Base-by-base conservation (phyloP, 2,329 filamentous ascomycete genomes). In the Thielaviopsis euricoi region DNA sequence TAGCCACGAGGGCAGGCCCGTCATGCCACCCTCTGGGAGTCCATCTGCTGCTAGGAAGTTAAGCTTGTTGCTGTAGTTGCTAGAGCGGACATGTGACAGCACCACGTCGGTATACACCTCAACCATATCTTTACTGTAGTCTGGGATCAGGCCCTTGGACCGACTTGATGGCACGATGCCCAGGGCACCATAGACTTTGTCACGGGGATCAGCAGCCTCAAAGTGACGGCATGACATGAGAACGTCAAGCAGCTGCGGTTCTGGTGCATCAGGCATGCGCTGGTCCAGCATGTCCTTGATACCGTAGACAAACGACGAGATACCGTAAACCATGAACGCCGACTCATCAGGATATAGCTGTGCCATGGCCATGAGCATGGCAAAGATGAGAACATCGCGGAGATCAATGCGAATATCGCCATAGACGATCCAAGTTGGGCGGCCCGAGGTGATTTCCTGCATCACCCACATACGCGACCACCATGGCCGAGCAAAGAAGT, bases 111-210 rank as follows among this genome's bases (percentile, higher is more conserved):
- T 62, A 60, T 64, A 66, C n/a, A 66, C 64, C 6, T 63, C 60
- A 12, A 64, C 29, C 23, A 65, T 53, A 13, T 63, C 62, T 51
- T 64, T 64, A 46, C 56, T 26, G 61, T 66, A 65, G 58, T 66
- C 64, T 4, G 61, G 58, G 6, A 52, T 23, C 23, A 66, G 55
- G 2, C 64, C 64, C 5, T 65, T 62, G 21, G 63, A 55, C 23
- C 62, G 61, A 46, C 62, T 63, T 19, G 62, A 58, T 40, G 62
- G 62, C 53, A 65, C 63, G 26, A 66, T 61, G 1, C 64, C 63
- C 2, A 66, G 61, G 10, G 64, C 60, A 25, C 64, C 64, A 58
- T 65, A 66, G 12, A 66, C 62, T 46, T 65, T 66, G 57, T 66
- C 64, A 21, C 62, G 58, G n/a, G 64, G 61, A 52, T 65, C 64